These are phyloP conservation scores for Aciculoconidium aculeatum DNA, from an alignment of 805 yeast genomes.

Conservation along the genomic window DNA sequence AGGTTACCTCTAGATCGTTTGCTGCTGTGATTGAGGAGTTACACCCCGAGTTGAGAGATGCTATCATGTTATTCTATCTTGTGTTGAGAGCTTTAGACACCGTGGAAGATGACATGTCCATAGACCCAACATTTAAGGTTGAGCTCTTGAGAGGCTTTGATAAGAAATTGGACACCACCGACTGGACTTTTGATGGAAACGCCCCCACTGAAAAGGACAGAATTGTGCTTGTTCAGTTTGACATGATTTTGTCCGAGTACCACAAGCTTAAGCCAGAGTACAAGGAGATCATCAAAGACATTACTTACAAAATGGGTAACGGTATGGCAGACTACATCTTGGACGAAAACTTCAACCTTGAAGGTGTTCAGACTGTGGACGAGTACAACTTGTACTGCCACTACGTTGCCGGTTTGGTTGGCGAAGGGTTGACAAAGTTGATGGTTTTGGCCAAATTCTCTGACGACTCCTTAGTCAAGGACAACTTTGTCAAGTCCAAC, in stretches of 20 bases:
- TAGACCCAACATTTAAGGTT: conserved; percentile 64
- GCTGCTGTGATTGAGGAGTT: conserved; percentile 90
- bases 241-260: conserved; percentile 60
- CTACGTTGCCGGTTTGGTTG: conserved; percentile 96
- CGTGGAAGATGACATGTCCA: conserved; percentile 91
- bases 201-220: conserved; percentile 79
- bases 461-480: conserved; percentile 39
- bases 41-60: conserved; percentile 81
- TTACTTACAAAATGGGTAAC: conserved; percentile 84
- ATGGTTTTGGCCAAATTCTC: conserved; percentile 73
- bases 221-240: conserved; percentile 74
- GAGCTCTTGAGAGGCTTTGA: conserved; percentile 69
- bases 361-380: conserved; percentile 69
- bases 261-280: conserved; percentile 69
- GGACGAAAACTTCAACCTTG: conserved; percentile 69
- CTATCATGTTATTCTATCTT: conserved; percentile 78
- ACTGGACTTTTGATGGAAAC: conserved; percentile 78
- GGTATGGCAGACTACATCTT: conserved; percentile 95
- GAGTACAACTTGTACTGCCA: conserved; percentile 93
- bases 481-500: conserved; percentile 55
- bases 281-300: conserved; percentile 71
- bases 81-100: conserved; percentile 90
- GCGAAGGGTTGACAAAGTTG: conserved; percentile 87
- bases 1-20: conserved; percentile 79
- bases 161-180: conserved; percentile 52